These are phyloP conservation scores for Celoporthe dispersa DNA, from an alignment of 2,329 filamentous ascomycete genomes.

Conservation along the genomic window DNA sequence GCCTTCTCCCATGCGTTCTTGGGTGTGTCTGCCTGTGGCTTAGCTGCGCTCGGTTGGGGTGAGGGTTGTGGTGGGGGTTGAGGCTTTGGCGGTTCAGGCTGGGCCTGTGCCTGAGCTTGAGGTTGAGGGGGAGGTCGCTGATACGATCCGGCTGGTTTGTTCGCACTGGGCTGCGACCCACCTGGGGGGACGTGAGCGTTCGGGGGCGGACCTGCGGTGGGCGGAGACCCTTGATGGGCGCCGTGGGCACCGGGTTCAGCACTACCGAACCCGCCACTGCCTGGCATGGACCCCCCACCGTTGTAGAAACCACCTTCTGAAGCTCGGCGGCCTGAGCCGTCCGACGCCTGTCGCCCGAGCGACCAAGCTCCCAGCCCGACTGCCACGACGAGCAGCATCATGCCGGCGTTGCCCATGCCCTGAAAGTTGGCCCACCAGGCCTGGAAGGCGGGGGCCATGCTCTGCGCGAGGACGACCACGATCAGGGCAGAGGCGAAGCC, in stretches of 20 bases:
- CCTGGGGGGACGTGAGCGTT: conserved; percentile 30
- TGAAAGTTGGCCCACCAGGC: conserved; percentile 74
- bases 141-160: conserved; percentile 34
- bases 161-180: conserved; percentile 32
- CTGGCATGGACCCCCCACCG: conserved; percentile 30
- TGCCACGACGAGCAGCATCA: conserved; percentile 71
- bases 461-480: conserved; percentile 72
- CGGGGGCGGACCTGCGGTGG: conserved; percentile 40
- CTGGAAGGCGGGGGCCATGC: conserved; percentile 73
- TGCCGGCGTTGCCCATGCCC: conserved; percentile 72
- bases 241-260: conserved; percentile 28
- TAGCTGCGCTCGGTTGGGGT: conserved; percentile 32
- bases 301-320: conserved; percentile 26
- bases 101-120: conserved; percentile 10
- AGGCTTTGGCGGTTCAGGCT: conserved; percentile 29
- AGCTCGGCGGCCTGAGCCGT: conserved; percentile 38
- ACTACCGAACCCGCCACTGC: conserved; percentile 27
- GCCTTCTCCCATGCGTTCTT: conserved; percentile 70
- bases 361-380: conserved; percentile 82
- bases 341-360: conserved; percentile 65
- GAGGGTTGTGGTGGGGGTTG: conserved; percentile 29
- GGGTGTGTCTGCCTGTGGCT: conserved; percentile 39
- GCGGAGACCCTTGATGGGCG: conserved; percentile 39
- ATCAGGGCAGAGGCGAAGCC: conserved; percentile 80
- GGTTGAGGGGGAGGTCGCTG: conserved; percentile 34